Evolutionary conservation across 1,284 basidiomycete genomes (phyloP), one percentile per base, ranked within the genome.

Genomic region (Cystobasidium pallidum): DNA sequence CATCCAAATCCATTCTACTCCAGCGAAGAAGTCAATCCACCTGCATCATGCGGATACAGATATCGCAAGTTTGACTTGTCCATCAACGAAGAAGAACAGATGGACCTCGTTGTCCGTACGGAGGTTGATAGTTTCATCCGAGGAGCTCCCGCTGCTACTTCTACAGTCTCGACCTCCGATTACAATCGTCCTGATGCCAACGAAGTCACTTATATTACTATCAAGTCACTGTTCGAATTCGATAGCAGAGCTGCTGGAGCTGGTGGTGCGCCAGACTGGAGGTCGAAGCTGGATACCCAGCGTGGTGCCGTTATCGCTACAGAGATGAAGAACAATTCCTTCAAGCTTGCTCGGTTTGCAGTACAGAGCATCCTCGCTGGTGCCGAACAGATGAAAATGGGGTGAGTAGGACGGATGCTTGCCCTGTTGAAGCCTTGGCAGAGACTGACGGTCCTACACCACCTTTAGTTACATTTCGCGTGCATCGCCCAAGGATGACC

Each of bases 251-350:
- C 93, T 0, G 88, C 89, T 77, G 95, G 95, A 41, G 88, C 91
- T 1, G 93, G 93, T 61, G 91, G 92, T 66, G 94, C 95, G 19
- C 91, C 93, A 26, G 96, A 99, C 82, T 99, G 96, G 96, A 88
- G 94, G 61, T 87, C 90, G 61, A 96, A 96, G 82, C 85, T 99
- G 64, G 96, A 99, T 82, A 88, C 91, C 8, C 94, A 98, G 82
- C 89, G 94, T 73, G 96, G 96, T 79, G 96, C 96, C 2, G 95
- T 99, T 54, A 93, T 99, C 72, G 94, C 96, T 57, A 96, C 93
- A 51, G 96, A 99, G 85, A 98, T 99, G 96, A 99, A 99, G 86
- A 99, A 99, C 84, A 99, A 99, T 84, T 92, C 90, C 79, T 94
- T 90, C 84, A 99, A 99, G 83, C 87, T 99, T 63, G 94, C 95